Percentiles rank a stretch among this genome's conserved stretches.
Evolutionary conservation across 1,284 basidiomycete genomes (phyloP).

Genomic region (Moesziomyces parantarcticus): DNA sequence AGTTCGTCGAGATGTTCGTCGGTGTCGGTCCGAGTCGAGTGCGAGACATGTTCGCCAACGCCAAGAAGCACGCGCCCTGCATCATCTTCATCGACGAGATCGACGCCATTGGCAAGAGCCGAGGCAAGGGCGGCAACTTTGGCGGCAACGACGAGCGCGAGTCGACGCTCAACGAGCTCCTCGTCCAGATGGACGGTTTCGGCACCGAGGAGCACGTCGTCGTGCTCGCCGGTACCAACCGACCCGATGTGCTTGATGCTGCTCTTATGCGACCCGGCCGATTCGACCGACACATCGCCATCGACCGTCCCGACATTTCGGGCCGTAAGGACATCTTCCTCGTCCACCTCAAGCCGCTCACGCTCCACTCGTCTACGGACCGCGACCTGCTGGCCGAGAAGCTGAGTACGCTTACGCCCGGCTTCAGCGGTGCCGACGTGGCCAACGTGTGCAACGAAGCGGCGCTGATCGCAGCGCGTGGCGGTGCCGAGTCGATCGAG

Average conservation of each 20-base stretch:
- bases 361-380: constrained; percentile 54
- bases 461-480: constrained; percentile 91
- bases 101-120: constrained; percentile 96
- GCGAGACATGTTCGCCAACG: constrained; percentile 94
- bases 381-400: constrained; percentile 73
- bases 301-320: constrained; percentile 92
- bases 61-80: constrained; percentile 96
- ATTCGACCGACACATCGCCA: constrained; percentile 95
- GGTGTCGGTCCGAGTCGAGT: constrained; percentile 98
- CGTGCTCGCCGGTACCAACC: constrained; percentile 94
- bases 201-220: constrained; percentile 95
- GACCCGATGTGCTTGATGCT: constrained; percentile 93
- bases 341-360: constrained; percentile 90
- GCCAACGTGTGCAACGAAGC: constrained; percentile 99
- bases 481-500: constrained; percentile 80
- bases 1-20: constrained; percentile 99
- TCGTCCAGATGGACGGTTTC: constrained; percentile 99
- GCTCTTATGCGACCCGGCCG: constrained; percentile 96
- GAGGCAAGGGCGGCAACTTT: constrained; percentile 86
- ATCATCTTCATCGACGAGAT: constrained; percentile 77
- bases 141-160: constrained; percentile 99
- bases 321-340: constrained; percentile 93
- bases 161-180: constrained; percentile 94
- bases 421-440: constrained; percentile 98
- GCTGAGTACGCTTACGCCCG: constrained; percentile 92